phyloP scores from a whole-genome alignment of 1,139 yeast genomes.

The Candida pseudoviswanathii region DNA sequence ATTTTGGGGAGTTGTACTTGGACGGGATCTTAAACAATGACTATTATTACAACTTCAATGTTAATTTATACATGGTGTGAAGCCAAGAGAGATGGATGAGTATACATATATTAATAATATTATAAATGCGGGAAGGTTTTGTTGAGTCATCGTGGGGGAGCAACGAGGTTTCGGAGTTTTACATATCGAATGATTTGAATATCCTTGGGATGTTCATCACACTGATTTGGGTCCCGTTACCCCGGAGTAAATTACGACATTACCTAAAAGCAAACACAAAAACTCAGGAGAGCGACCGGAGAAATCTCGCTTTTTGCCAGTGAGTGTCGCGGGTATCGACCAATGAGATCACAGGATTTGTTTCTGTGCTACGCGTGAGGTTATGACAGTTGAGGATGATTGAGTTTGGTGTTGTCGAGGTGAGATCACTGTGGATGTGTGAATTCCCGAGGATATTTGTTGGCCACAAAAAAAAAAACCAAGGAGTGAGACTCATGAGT shows the following conservation, averaged over 20 bases:
- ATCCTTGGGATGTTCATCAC: not conserved
- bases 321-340: not conserved
- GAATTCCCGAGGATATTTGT: constrained; percentile 1
- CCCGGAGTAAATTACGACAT: constrained; percentile 1
- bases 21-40: constrained; percentile 7
- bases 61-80: constrained; percentile 13
- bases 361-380: no score
- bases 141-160: constrained; percentile 3
- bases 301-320: not conserved
- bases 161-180: not conserved
- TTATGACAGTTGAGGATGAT: no score
- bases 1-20: constrained; percentile 9
- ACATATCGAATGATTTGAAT: not conserved
- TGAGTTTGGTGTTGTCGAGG: not conserved
- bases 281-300: not conserved
- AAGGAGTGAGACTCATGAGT: not conserved
- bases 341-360: not conserved
- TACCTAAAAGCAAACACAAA: not conserved
- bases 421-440: no score
- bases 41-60: constrained; percentile 13
- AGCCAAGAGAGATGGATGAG: not conserved
- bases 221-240: constrained; percentile 2
- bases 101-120: not conserved
- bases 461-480: not conserved
- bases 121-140: no score